Percentiles rank a stretch among this genome's conserved stretches.
These are phyloP conservation scores for Mycena sanguinolenta DNA, from an alignment of 768 basidiomycete species.

Conservation along the genomic window DNA sequence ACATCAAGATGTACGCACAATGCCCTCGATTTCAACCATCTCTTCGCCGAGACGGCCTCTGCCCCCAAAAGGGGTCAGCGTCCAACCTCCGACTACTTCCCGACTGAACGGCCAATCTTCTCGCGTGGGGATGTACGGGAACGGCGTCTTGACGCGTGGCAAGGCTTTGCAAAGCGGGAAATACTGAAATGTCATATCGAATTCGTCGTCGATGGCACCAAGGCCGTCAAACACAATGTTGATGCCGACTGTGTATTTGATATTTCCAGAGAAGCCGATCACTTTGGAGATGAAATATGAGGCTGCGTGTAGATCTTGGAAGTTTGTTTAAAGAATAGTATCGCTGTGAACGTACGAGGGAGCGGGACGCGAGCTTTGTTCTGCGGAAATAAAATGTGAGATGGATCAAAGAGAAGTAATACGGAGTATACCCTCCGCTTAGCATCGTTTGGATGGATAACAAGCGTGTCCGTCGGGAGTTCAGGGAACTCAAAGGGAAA, in stretches of 20 bases:
- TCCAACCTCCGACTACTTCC: slow-evolving; percentile 31
- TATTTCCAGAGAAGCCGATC: slow-evolving; percentile 14
- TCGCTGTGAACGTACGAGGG: slow-evolving; percentile 11
- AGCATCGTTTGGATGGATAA: slow-evolving; percentile 21
- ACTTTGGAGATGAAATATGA: slow-evolving; percentile 11
- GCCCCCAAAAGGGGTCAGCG: slow-evolving; percentile 28
- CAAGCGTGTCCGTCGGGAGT: slow-evolving; percentile 6
- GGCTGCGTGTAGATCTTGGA: background rate
- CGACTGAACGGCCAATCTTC: slow-evolving; percentile 33
- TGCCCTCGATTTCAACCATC: slow-evolving; percentile 25
- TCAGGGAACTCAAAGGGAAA: slow-evolving; percentile 27
- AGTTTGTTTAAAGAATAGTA: too few species aligned
- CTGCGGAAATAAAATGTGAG: slow-evolving; percentile 2
- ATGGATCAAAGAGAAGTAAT: background rate
- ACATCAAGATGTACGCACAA: background rate
- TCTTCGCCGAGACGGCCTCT: slow-evolving; percentile 24
- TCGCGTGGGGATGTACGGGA: slow-evolving; percentile 28
- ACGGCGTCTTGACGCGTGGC: slow-evolving; percentile 25
- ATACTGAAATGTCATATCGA: slow-evolving; percentile 28
- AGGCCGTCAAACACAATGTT: slow-evolving; percentile 20
- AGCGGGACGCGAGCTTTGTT: slow-evolving; percentile 17
- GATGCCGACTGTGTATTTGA: slow-evolving; percentile 24
- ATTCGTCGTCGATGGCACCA: slow-evolving; percentile 25
- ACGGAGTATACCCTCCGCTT: slow-evolving; percentile 2
- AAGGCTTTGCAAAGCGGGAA: slow-evolving; percentile 19